Base-by-base conservation (phyloP, 1,284 basidiomycete species). In the Fistulinella cinereoalba region DNA sequence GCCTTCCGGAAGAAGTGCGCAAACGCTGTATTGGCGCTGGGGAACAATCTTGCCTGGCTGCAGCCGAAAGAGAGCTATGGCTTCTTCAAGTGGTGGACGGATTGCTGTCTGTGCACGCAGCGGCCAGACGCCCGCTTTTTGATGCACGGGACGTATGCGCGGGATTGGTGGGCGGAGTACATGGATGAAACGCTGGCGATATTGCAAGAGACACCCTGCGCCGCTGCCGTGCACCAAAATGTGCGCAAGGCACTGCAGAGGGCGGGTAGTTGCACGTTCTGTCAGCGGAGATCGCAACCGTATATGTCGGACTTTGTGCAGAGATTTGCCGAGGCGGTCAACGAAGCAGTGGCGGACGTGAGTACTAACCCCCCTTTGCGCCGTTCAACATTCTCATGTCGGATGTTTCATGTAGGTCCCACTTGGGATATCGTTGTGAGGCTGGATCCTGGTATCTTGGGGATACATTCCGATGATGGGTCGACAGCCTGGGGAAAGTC, bases 101-200 rank as follows among this genome's bases (percentile, higher is more conserved):
- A 44, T 27, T 58, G 55, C 18, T 61, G 62, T 32, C 41, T 42
- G 49, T 64, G 60, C 33, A 25, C 22, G 5, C 54, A 54, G 18
- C 59, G 56, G 34, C 52, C 48, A 12, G 60, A 62, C 15, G 8
- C 39, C 6, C 55, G 60, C 19, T 66, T 60, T 52, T 6, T 61
- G 45, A 51, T 60, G 40, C 53, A 64, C 27, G 51, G 57, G 6
- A 38, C 47, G 7, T 66, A 66, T 28, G 59, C 61, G 13, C 52
- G 64, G 40, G 57, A 56, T 28, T 66, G 61, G 64, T 66, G 52
- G 61, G 64, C 44, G 15, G 63, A 62, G 34, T 64, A 61, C 44
- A 59, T 64, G 56, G 64, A 64, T 1, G 59, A 61, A 43, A 62
- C 55, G 7, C 27, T 60, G 19, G 43, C 25, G 9, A 40, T 37